Percentiles rank a stretch among this genome's conserved stretches.
Evolutionary conservation across 257 asterid species (phyloP).

Genomic region (Echites panduratus): DNA sequence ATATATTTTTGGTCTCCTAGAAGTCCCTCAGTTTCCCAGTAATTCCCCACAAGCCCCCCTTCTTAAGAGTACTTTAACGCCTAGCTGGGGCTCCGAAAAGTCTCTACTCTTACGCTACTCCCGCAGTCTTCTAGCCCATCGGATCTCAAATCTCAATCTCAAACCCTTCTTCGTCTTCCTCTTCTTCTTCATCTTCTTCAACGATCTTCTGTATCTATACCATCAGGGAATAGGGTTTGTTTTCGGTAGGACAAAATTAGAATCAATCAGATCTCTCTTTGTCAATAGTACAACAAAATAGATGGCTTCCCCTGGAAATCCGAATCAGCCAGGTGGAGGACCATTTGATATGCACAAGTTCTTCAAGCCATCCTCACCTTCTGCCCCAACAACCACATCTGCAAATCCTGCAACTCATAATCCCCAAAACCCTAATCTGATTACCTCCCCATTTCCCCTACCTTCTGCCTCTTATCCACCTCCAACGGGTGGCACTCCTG

Average conservation of each 20-base stretch:
- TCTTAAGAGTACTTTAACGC: neutral
- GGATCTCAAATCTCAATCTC: conserved; percentile 19
- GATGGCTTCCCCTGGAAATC: conserved; percentile 85
- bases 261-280: conserved; percentile 1
- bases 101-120: neutral
- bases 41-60: neutral
- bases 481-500: conserved; percentile 40
- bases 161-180: neutral
- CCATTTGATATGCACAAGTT: conserved; percentile 70
- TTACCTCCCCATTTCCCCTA: conserved; percentile 39
- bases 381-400: conserved; percentile 25
- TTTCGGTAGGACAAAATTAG: neutral
- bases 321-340: conserved; percentile 63
- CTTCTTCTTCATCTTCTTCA: neutral
- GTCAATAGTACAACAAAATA: neutral
- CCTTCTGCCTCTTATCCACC: conserved; percentile 86
- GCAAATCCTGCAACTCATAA: conserved; percentile 33
- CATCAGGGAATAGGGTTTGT: neutral
- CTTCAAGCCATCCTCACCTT: conserved; percentile 46
- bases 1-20: neutral
- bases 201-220: neutral
- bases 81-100: neutral
- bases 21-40: neutral
- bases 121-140: conserved; percentile 1
- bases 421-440: conserved; percentile 50